phyloP scores from a whole-genome alignment of 2,329 filamentous ascomycete species.

The Penicillium sp. region DNA sequence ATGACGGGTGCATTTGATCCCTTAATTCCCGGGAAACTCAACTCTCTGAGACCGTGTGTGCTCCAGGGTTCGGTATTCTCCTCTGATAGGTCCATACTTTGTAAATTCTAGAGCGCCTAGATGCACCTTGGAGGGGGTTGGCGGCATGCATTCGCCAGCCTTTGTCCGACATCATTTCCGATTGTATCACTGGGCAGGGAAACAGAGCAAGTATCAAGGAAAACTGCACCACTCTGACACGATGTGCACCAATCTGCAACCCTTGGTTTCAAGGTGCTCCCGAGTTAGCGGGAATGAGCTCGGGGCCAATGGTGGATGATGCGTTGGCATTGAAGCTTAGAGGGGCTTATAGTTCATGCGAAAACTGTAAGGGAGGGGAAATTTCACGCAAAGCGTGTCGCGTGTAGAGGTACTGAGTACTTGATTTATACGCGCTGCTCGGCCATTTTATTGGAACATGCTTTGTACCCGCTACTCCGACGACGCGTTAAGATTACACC shows the following conservation, averaged over 20 bases:
- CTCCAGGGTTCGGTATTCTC: background rate
- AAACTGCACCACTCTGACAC: slow-evolving; percentile 1
- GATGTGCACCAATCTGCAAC: slow-evolving; percentile 1
- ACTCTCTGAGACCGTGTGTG: background rate
- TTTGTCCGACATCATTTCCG: background rate
- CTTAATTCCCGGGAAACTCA: background rate
- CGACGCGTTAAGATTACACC: background rate
- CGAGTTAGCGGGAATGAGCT: background rate
- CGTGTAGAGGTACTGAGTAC: slow-evolving; percentile 5
- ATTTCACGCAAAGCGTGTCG: slow-evolving; percentile 10
- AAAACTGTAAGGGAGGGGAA: slow-evolving; percentile 6
- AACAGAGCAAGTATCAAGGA: too few species aligned
- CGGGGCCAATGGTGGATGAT: slow-evolving; percentile 8
- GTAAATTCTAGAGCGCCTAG: background rate
- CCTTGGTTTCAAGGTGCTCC: background rate
- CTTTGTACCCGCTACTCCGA: background rate
- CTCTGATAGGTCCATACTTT: background rate
- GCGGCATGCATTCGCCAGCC: slow-evolving; percentile 1
- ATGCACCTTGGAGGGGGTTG: background rate
- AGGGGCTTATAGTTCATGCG: background rate
- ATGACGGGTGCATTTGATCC: slow-evolving; percentile 1
- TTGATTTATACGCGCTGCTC: background rate
- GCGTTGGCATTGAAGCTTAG: slow-evolving; percentile 5
- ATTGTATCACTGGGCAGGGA: background rate
- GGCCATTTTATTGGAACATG: background rate